Percentiles rank a stretch among this genome's conserved stretches.
Conservation (phyloP, 495 filamentous ascomycete species). For the Apiosordaria backusii region DNA sequence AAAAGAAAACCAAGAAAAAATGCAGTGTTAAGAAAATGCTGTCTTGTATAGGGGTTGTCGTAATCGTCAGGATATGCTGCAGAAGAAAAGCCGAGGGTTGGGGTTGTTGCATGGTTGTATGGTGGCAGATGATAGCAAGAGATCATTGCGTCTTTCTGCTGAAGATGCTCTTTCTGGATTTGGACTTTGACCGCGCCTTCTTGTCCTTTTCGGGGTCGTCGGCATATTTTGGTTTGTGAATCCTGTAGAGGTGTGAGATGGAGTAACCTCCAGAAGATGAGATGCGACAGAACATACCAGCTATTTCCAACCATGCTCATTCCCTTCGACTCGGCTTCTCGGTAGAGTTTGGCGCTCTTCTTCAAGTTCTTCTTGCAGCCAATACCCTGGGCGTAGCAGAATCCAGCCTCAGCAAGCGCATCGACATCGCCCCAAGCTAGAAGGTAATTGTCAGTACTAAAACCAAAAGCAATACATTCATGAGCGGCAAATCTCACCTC, state of each 20-base stretch:
- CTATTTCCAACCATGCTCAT: slow-evolving; percentile 97
- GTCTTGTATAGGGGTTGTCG: slow-evolving; percentile 17
- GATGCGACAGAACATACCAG: slow-evolving; percentile 63
- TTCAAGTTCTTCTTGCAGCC: slow-evolving; percentile 93
- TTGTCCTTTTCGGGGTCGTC: slow-evolving; percentile 49
- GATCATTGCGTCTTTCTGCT: slow-evolving; percentile 27
- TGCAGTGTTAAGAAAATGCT: not conserved
- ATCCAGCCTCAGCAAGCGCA: slow-evolving; percentile 82
- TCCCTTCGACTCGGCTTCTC: slow-evolving; percentile 84
- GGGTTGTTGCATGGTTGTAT: not conserved
- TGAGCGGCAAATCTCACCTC: slow-evolving; percentile 47
- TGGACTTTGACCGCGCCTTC: slow-evolving; percentile 45
- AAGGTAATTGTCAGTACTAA: slow-evolving; percentile 15
- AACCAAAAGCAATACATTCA: not conserved
- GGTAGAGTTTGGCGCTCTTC: slow-evolving; percentile 88
- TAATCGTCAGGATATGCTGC: slow-evolving; percentile 22
- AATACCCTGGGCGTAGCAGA: slow-evolving; percentile 81
- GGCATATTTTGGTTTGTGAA: slow-evolving; percentile 88
- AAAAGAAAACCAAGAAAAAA: not conserved
- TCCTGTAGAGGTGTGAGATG: slow-evolving; percentile 51
- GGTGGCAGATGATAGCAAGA: not conserved
- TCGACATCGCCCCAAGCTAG: slow-evolving; percentile 91
- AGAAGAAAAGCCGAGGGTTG: slow-evolving; percentile 5
- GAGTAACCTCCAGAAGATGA: not conserved
- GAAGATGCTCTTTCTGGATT: slow-evolving; percentile 43